Evolutionary conservation across 805 yeast species (phyloP).

Genomic region (Spathaspora hagerdaliae): DNA sequence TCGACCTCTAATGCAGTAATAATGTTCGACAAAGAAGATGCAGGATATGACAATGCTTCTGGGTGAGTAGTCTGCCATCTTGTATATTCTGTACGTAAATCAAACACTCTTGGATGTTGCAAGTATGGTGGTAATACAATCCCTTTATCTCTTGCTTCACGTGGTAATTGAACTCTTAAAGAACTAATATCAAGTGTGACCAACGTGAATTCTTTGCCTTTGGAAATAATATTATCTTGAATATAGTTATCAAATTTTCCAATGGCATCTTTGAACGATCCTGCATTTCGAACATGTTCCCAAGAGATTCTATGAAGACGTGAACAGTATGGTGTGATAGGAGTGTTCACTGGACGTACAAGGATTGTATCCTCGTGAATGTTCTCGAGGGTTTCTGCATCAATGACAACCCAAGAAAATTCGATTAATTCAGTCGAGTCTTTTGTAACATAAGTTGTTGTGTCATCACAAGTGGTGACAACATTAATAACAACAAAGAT

Average conservation of each 20-base stretch:
- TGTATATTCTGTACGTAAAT: conserved; percentile 65
- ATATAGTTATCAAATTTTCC: conserved; percentile 47
- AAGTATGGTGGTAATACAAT: conserved; percentile 70
- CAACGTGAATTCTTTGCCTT: conserved; percentile 53
- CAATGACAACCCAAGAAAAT: conserved; percentile 63
- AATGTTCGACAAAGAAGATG: conserved; percentile 34
- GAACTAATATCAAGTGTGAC: conserved; percentile 68
- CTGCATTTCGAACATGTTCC: conserved; percentile 58
- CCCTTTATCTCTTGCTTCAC: conserved; percentile 77
- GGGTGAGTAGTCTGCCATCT: conserved; percentile 67
- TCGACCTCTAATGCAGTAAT: conserved; percentile 46
- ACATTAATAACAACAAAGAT: conserved; percentile 58
- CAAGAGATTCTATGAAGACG: conserved; percentile 51
- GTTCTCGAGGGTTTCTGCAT: conserved; percentile 46
- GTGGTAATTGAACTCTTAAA: conserved; percentile 69
- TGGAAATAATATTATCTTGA: conserved; percentile 37
- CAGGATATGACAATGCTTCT: conserved; percentile 38
- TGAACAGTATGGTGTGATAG: conserved; percentile 58
- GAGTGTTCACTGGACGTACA: conserved; percentile 62
- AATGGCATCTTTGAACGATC: conserved; percentile 62
- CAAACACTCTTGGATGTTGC: conserved; percentile 74
- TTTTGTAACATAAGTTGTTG: conserved; percentile 51
- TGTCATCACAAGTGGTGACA: conserved; percentile 66
- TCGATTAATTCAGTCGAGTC: conserved; percentile 69
- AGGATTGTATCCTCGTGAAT: conserved; percentile 42